A percentile compares a stretch with the other conserved stretches of the same genome.
Conservation (phyloP, 257 asterid species). For the Craterostigma plantagineum region DNA sequence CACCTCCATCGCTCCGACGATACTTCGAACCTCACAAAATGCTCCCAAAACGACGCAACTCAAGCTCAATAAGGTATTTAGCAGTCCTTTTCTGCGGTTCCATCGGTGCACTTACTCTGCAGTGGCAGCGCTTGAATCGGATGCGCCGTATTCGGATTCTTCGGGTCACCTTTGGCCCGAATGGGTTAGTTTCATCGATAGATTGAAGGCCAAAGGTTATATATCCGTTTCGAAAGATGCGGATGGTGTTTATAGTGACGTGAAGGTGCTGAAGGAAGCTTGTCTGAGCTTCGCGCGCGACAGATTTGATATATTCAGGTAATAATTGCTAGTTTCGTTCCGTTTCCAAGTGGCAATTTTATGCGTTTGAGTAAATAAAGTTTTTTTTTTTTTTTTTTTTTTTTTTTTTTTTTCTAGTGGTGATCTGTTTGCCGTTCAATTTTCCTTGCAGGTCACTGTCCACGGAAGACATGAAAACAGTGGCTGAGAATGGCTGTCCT, state of each 20-base stretch:
- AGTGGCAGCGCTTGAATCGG: slow-evolving; percentile 16
- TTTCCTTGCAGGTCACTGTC: slow-evolving; percentile 46
- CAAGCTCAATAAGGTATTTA: slow-evolving; percentile 12
- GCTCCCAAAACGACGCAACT: slow-evolving; percentile 10
- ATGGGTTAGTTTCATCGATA: slow-evolving; percentile 66
- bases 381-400: too few species aligned
- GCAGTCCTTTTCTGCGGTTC: slow-evolving; percentile 19
- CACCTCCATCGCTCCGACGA: slow-evolving; percentile 30
- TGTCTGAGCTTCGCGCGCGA: slow-evolving; percentile 70
- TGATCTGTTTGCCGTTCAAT: not conserved
- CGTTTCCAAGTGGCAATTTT: too few species aligned
- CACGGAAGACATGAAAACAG: slow-evolving; percentile 36
- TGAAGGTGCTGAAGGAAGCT: slow-evolving; percentile 46
- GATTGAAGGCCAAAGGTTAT: slow-evolving; percentile 58
- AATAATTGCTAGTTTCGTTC: slow-evolving; percentile 3
- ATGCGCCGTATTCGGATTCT: slow-evolving; percentile 6
- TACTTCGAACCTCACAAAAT: slow-evolving; percentile 17
- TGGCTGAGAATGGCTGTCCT: slow-evolving; percentile 79
- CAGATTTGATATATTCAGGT: slow-evolving; percentile 76
- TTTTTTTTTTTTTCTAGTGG: too few species aligned
- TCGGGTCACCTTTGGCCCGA: slow-evolving; percentile 82
- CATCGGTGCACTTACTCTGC: slow-evolving; percentile 34
- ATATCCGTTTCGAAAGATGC: slow-evolving; percentile 13
- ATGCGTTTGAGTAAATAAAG: too few species aligned
- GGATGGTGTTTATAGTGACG: slow-evolving; percentile 23